Percentiles rank a stretch among this genome's conserved stretches.
Conservation (phyloP, 805 yeast genomes). For the Metschnikowia kofuensis region DNA sequence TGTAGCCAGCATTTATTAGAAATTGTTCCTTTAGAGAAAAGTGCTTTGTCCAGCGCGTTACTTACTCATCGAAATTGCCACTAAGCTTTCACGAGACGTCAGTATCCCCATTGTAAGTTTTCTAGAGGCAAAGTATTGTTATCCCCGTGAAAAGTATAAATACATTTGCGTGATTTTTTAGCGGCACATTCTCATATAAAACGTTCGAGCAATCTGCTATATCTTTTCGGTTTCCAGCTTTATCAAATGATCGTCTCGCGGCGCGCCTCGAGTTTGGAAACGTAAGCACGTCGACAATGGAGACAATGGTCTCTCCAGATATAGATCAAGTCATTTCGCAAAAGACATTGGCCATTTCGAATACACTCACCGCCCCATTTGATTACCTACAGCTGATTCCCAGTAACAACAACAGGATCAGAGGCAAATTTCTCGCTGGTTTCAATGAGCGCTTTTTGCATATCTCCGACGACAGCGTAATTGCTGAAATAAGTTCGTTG, state of each 20-base stretch:
- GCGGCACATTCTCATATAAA: too few relatives aligned
- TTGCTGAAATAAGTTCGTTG: conserved; percentile 27
- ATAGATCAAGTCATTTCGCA: conserved; percentile 3
- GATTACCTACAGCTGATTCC: conserved; percentile 32
- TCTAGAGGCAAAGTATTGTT: too few relatives aligned
- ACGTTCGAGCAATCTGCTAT: too few relatives aligned
- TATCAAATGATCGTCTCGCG: neutral
- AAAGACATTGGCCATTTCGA: neutral
- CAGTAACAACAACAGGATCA: conserved; percentile 30
- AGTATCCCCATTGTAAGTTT: too few relatives aligned
- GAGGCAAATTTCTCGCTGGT: conserved; percentile 29
- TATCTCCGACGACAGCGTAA: conserved; percentile 22
- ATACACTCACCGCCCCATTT: conserved; percentile 27
- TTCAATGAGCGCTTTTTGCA: conserved; percentile 33
- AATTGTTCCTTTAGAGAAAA: too few relatives aligned
- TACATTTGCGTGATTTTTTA: too few relatives aligned
- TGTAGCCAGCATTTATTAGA: too few relatives aligned
- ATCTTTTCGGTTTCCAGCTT: too few relatives aligned
- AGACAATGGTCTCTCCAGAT: conserved; percentile 1
- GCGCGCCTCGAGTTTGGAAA: neutral
- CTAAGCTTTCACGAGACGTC: too few relatives aligned
- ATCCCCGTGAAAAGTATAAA: too few relatives aligned
- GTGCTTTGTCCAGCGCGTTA: too few relatives aligned
- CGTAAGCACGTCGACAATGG: neutral
- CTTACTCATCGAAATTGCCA: too few relatives aligned